Conservation (phyloP, 352 stramenopile species). For the Phytophthora colocasiae region DNA sequence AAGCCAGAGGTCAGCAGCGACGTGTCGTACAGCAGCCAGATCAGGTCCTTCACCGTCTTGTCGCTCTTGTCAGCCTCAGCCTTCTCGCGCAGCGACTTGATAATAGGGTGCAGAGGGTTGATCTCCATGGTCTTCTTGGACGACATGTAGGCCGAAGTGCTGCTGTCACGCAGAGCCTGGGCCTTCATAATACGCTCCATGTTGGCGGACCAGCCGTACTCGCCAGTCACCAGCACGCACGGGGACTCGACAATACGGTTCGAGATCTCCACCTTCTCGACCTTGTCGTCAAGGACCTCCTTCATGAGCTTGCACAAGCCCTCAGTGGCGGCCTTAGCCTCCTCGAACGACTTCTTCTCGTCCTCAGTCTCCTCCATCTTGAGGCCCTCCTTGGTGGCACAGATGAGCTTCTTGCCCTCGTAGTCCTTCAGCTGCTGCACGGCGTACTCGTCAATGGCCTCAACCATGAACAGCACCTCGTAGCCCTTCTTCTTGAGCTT, state of each 20-base stretch:
- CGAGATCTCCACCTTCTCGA: constrained; percentile 99
- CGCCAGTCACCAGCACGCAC: constrained; percentile 98
- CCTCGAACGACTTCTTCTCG: constrained; percentile 99
- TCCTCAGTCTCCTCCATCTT: constrained; percentile 97
- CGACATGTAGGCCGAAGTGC: constrained; percentile 98
- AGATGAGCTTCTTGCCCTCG: constrained; percentile 99
- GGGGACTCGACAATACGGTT: constrained; percentile 99
- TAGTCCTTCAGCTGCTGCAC: constrained; percentile 99
- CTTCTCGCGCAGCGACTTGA: constrained; percentile 98
- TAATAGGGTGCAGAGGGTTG: constrained; percentile 99
- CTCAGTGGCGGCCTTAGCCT: constrained; percentile 98
- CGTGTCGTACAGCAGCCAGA: constrained; percentile 99
- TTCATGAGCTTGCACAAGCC: constrained; percentile 99
- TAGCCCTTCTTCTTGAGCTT: constrained; percentile 99
- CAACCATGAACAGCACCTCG: constrained; percentile 99
- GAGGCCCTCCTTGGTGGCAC: constrained; percentile 97
- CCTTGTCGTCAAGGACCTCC: constrained; percentile 99
- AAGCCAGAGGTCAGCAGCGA: constrained; percentile 99
- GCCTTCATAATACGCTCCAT: constrained; percentile 99
- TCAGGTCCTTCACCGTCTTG: constrained; percentile 99
- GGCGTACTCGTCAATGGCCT: constrained; percentile 99
- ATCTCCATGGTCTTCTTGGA: constrained; percentile 99
- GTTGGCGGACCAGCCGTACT: constrained; percentile 99
- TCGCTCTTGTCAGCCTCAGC: constrained; percentile 98
- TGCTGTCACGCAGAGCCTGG: constrained; percentile 98